phyloP scores from a whole-genome alignment of 2,329 filamentous ascomycete species.

The Colletotrichum zoysiae region DNA sequence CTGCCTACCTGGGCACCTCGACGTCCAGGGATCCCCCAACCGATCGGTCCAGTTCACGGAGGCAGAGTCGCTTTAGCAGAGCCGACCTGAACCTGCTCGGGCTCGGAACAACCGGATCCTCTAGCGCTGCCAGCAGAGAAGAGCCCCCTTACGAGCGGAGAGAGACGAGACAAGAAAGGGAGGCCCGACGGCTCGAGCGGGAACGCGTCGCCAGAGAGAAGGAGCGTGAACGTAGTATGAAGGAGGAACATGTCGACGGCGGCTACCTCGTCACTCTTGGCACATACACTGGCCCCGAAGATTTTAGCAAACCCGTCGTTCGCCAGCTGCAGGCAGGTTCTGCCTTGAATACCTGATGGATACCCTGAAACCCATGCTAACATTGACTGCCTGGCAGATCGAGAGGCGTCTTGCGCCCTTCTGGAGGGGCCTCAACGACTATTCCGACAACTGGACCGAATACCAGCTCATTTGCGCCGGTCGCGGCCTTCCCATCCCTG shows the following conservation, averaged over 20 bases:
- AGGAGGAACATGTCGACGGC: conserved; percentile 92
- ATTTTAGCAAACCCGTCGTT: conserved; percentile 90
- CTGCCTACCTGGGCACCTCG: conserved; percentile 31
- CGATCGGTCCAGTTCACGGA: conserved; percentile 34
- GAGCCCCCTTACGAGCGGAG: conserved; percentile 71
- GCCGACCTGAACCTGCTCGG: conserved; percentile 63
- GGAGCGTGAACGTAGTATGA: conserved; percentile 91
- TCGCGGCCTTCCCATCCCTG: conserved; percentile 84
- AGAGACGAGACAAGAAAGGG: conserved; percentile 92
- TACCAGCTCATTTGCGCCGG: conserved; percentile 94
- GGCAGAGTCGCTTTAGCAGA: conserved; percentile 51
- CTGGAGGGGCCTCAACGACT: conserved; percentile 93
- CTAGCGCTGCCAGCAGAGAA: conserved; percentile 53
- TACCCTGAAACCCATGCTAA: neutral
- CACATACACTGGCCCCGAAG: conserved; percentile 91
- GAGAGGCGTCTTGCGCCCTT: conserved; percentile 94
- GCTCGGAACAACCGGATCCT: conserved; percentile 53
- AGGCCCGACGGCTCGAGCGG: conserved; percentile 85
- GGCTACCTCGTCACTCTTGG: conserved; percentile 95
- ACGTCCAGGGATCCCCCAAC: conserved; percentile 16
- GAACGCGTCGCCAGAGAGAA: conserved; percentile 81
- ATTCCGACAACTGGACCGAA: conserved; percentile 90
- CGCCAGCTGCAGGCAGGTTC: conserved; percentile 84
- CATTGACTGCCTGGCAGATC: conserved; percentile 68
- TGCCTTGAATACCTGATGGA: conserved; percentile 46